Evolutionary conservation across 139 green algal species (phyloP), one percentile per base, ranked within the genome.

Genomic region (Chlorella sorokiniana): DNA sequence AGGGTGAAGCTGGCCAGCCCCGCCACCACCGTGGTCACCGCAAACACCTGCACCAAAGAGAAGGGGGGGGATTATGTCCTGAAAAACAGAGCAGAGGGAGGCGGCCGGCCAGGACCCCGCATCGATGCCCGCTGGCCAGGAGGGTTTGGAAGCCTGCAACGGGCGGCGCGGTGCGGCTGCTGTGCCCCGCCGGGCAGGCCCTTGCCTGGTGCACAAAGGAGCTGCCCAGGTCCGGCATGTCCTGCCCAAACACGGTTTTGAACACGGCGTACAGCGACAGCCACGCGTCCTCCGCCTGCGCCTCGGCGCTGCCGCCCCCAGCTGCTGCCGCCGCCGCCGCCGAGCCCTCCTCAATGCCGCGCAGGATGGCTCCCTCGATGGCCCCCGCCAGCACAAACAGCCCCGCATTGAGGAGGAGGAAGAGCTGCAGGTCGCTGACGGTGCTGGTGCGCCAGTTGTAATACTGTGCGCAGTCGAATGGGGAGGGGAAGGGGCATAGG

Each of bases 1-100:
- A 94, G 70, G 0, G 91, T 89, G 84, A 94, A 93, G 31, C 41
- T 61, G 1, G 74, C 84, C 37, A 94, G 70, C 0, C 91, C 91
- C 8, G 86, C 23, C 16, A 81, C 38, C 16, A 85, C 88, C 23
- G 81, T 83, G 0, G 65, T 33, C 25, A 91, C 54, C 2, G 69
- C 65, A 77, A 92, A 91, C 33, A 79, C 37, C 59, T 65, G 59
- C 59, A 65, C 11, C 22, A 16, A 31, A 10, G 25, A n/a, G 59
- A 10, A 65, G 25, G 59, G 48, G 16, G 11, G 14, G 16, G 48
- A 16, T 59, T 11, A 59, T 11, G 48, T 25, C 48, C 48, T 59
- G 48, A n/a, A n/a, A n/a, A n/a, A n/a, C n/a, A n/a, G n/a, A n/a
- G n/a, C n/a, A n/a, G n/a, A n/a, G n/a, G n/a, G n/a, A n/a, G n/a